Evolutionary conservation across 2,329 filamentous ascomycete genomes (phyloP).

Genomic region (Didymella keratinophila): DNA sequence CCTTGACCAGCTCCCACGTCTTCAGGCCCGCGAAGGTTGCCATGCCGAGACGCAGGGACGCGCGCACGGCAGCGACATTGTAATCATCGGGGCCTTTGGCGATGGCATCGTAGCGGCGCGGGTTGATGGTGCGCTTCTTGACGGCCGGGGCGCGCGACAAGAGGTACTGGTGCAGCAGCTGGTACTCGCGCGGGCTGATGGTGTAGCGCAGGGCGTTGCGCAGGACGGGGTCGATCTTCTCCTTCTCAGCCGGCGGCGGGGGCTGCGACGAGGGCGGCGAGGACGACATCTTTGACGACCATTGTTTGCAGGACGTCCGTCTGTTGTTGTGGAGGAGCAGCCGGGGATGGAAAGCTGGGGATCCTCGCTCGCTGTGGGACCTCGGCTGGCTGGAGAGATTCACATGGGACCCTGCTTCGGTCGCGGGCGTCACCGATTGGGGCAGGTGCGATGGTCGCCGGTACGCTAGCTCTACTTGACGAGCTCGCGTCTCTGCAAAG

Average conservation of each 20-base stretch:
- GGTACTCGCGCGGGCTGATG: slow-evolving; percentile 83
- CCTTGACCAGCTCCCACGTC: slow-evolving; percentile 55
- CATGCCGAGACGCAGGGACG: slow-evolving; percentile 55
- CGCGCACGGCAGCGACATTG: slow-evolving; percentile 58
- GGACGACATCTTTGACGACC: slow-evolving; percentile 46
- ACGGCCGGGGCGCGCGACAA: slow-evolving; percentile 73
- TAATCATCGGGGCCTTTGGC: slow-evolving; percentile 57
- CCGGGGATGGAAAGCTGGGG: slow-evolving; percentile 14
- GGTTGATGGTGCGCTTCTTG: slow-evolving; percentile 61
- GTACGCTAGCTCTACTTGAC: slow-evolving; percentile 1
- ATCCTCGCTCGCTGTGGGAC: slow-evolving; percentile 5
- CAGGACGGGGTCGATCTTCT: slow-evolving; percentile 71
- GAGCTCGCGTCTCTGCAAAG: background rate
- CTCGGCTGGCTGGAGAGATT: slow-evolving; percentile 15
- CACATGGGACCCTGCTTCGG: slow-evolving; percentile 14
- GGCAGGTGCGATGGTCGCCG: background rate
- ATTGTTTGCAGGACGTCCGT: slow-evolving; percentile 25
- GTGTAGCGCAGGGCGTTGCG: slow-evolving; percentile 89
- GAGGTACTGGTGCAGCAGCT: slow-evolving; percentile 81
- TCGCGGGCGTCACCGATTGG: slow-evolving; percentile 11
- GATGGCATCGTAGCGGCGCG: slow-evolving; percentile 61
- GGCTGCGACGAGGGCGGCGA: slow-evolving; percentile 28
- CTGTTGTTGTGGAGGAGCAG: slow-evolving; percentile 25
- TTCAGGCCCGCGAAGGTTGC: slow-evolving; percentile 56
- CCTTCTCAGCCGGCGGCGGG: slow-evolving; percentile 39